These are phyloP conservation scores for Hydrangea macrophylla DNA, from an alignment of 148 eudicot genomes.

Conservation along the genomic window DNA sequence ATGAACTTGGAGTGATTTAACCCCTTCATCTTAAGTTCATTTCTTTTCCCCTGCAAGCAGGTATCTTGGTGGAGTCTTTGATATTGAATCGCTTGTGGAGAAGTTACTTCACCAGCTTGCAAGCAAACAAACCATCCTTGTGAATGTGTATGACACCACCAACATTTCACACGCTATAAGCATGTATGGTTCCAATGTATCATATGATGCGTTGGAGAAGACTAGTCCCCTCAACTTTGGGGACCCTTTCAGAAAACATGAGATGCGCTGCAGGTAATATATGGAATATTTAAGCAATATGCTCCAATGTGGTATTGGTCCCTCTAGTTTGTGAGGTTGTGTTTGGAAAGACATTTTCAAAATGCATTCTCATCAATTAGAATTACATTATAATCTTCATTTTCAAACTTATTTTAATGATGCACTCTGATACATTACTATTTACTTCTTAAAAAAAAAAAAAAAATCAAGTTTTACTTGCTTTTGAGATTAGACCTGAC, in stretches of 20 bases:
- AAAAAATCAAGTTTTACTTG: neutral
- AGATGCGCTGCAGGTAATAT: conserved; percentile 89
- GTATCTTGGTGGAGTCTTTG: conserved; percentile 94
- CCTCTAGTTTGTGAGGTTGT: conserved; percentile 16
- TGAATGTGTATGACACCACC: conserved; percentile 84
- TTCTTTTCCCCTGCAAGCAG: conserved; percentile 34
- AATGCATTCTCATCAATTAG: too few relatives aligned
- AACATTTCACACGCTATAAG: conserved; percentile 74
- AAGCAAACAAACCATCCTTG: conserved; percentile 89
- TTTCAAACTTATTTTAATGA: too few relatives aligned
- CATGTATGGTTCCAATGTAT: conserved; percentile 79
- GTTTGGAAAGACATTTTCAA: too few relatives aligned
- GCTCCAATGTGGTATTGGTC: neutral
- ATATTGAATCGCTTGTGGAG: conserved; percentile 91
- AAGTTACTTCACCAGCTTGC: conserved; percentile 97
- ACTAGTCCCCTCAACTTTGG: conserved; percentile 82
- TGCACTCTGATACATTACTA: neutral
- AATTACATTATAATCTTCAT: too few relatives aligned
- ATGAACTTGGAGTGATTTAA: too few relatives aligned
- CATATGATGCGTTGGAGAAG: conserved; percentile 49
- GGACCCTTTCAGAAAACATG: conserved; percentile 86
- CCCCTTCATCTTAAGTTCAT: conserved; percentile 3
- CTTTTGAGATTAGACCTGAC: neutral
- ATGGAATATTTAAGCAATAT: neutral
- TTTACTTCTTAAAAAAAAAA: neutral